Conservation (phyloP, 768 basidiomycete genomes). For the Kwoniella shandongensis region DNA sequence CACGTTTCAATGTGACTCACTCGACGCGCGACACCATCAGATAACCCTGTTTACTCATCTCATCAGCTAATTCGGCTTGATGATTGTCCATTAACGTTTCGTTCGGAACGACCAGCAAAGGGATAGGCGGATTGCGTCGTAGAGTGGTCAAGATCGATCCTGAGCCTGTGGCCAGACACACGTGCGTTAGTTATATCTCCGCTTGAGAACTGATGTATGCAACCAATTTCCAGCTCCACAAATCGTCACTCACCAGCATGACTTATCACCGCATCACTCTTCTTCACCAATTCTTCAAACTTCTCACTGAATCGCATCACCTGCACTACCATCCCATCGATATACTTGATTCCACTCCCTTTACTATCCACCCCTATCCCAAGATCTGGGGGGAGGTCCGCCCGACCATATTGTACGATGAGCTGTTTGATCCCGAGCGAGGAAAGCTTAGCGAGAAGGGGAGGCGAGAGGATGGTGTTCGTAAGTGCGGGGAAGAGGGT, state of each 20-base stretch:
- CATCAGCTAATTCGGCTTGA: conserved; percentile 80
- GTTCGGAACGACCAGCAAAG: conserved; percentile 86
- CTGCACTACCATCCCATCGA: conserved; percentile 56
- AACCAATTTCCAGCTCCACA: neutral
- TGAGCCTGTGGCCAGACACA: conserved; percentile 62
- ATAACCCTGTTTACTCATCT: conserved; percentile 55
- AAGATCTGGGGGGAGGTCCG: conserved; percentile 10
- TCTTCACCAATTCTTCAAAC: conserved; percentile 65
- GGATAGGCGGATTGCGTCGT: conserved; percentile 62
- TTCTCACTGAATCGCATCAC: conserved; percentile 74
- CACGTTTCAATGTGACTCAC: conserved; percentile 28
- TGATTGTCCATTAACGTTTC: conserved; percentile 86
- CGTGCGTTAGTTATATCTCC: neutral
- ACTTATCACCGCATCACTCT: conserved; percentile 78
- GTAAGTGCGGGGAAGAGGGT: conserved; percentile 79
- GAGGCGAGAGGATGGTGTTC: conserved; percentile 60
- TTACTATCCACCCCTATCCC: neutral
- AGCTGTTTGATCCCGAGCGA: conserved; percentile 63
- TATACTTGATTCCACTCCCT: conserved; percentile 4
- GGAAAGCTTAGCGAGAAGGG: conserved; percentile 62
- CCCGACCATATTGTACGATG: conserved; percentile 72
- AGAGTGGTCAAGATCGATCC: conserved; percentile 91
- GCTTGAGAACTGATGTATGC: neutral
- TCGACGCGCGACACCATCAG: conserved; percentile 32
- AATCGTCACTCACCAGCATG: conserved; percentile 73